Percentiles rank a stretch among this genome's conserved stretches.
Evolutionary conservation across 495 filamentous ascomycete genomes (phyloP).

Genomic region (Hypoxylon fragiforme): DNA sequence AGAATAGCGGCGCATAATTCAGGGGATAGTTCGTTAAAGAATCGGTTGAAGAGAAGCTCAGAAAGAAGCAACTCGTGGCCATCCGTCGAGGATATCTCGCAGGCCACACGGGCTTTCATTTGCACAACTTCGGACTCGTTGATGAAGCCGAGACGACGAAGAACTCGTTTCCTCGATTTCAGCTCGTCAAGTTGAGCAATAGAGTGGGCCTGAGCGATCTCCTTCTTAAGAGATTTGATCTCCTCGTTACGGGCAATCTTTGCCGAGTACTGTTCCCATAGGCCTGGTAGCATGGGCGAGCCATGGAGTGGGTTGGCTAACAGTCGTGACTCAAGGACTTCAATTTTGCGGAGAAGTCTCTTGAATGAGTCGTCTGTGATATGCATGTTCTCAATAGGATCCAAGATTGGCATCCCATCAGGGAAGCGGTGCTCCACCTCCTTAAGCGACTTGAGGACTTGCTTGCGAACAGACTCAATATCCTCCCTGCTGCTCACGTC

Average conservation of each 20-base stretch:
- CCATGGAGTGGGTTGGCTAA: conserved; percentile 86
- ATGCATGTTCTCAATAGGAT: conserved; percentile 93
- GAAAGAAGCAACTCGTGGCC: conserved; percentile 82
- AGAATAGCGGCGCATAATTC: conserved; percentile 83
- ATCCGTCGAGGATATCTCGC: conserved; percentile 91
- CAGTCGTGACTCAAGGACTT: conserved; percentile 91
- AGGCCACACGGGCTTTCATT: conserved; percentile 93
- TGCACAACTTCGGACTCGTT: conserved; percentile 92
- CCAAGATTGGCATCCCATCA: conserved; percentile 85
- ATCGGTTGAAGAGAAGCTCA: conserved; percentile 92
- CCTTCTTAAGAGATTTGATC: conserved; percentile 86
- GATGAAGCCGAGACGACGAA: conserved; percentile 93
- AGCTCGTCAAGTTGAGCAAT: conserved; percentile 93
- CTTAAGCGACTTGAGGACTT: conserved; percentile 57
- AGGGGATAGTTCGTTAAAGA: conserved; percentile 93
- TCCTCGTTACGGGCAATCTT: conserved; percentile 75
- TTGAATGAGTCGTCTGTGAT: conserved; percentile 93
- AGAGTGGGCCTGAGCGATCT: conserved; percentile 77
- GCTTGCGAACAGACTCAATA: conserved; percentile 63
- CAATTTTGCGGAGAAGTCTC: conserved; percentile 91
- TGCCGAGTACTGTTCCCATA: conserved; percentile 80
- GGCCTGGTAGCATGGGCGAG: conserved; percentile 74
- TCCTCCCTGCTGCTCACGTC: conserved; percentile 66
- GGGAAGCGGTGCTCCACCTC: conserved; percentile 84
- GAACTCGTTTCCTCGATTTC: conserved; percentile 93